These are phyloP conservation scores for Tanacetum coccineum DNA, from an alignment of 129 eudicot species.

Conservation along the genomic window DNA sequence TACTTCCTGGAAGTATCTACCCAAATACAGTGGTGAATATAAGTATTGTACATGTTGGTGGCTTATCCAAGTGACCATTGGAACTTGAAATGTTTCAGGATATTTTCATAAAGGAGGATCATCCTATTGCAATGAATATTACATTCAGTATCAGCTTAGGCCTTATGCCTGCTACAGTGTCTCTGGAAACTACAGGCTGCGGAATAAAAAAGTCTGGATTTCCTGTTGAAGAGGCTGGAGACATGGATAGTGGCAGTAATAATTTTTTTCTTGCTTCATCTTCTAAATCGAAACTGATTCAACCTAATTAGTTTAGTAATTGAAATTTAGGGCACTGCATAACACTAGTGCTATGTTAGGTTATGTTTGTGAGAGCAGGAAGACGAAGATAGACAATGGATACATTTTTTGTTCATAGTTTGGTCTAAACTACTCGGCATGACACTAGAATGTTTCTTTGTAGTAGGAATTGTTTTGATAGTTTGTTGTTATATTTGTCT, in stretches of 20 bases:
- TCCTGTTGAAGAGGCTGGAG: slow-evolving; percentile 70
- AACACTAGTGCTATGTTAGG: no score
- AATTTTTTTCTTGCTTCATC: slow-evolving; percentile 18
- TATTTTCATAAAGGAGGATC: slow-evolving; percentile 68
- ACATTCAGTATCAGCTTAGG: slow-evolving; percentile 76
- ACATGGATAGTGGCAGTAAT: slow-evolving; percentile 65
- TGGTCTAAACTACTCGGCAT: no score
- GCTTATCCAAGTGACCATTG: slow-evolving; percentile 15
- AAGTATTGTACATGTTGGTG: background rate
- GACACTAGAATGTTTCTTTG: no score
- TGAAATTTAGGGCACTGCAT: no score
- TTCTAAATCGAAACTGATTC: background rate
- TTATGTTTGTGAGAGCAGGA: no score
- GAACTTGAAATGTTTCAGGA: slow-evolving; percentile 49
- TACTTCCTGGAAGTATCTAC: slow-evolving; percentile 19
- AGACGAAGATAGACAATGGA: no score
- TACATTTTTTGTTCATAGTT: no score
- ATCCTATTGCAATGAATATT: slow-evolving; percentile 76
- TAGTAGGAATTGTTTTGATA: no score
- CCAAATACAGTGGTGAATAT: slow-evolving; percentile 5
- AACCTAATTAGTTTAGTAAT: no score
- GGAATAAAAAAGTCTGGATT: slow-evolving; percentile 80
- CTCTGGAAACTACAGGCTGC: slow-evolving; percentile 77
- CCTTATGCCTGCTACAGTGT: slow-evolving; percentile 68
- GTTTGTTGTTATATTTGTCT: no score